Evolutionary conservation across 108 stramenopile genomes (phyloP).

Genomic region (Fragilaria radians): DNA sequence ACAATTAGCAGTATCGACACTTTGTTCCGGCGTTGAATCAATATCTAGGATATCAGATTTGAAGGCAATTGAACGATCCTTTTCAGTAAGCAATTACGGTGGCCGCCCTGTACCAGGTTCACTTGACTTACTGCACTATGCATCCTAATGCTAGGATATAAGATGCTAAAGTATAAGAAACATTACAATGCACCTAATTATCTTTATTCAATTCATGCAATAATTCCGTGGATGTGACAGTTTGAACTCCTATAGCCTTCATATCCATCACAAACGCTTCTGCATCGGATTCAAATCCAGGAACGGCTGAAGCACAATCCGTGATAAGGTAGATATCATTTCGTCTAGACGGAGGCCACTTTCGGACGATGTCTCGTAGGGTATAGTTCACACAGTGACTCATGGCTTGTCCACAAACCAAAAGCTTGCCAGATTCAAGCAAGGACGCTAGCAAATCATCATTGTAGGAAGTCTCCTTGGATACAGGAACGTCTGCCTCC

Average conservation of each 20-base stretch:
- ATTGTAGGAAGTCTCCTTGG: constrained; percentile 43
- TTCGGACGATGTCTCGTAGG: constrained; percentile 53
- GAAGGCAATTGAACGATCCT: constrained; percentile 5
- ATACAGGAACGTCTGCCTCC: constrained; percentile 86
- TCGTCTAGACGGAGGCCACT: constrained; percentile 41
- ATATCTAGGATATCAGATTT: constrained; percentile 5
- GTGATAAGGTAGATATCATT: constrained; percentile 52
- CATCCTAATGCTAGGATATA: too few species aligned
- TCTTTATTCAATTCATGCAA: background rate
- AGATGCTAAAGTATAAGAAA: background rate
- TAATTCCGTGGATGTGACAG: constrained; percentile 15
- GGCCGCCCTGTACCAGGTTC: background rate
- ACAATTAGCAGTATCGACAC: background rate
- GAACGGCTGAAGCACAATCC: constrained; percentile 78
- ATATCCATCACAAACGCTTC: constrained; percentile 57
- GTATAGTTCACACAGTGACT: constrained; percentile 95
- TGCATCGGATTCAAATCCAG: constrained; percentile 77
- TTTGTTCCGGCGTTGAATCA: constrained; percentile 10
- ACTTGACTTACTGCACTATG: background rate
- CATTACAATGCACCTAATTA: background rate
- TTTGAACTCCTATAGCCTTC: constrained; percentile 39
- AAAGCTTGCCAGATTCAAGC: constrained; percentile 34
- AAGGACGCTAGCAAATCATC: constrained; percentile 23
- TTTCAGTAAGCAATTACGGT: background rate
- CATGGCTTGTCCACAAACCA: constrained; percentile 90